Percentiles rank a stretch among this genome's conserved stretches.
phyloP scores from a whole-genome alignment of 2,329 filamentous ascomycete species.

The Tolypocladium guangdongense region DNA sequence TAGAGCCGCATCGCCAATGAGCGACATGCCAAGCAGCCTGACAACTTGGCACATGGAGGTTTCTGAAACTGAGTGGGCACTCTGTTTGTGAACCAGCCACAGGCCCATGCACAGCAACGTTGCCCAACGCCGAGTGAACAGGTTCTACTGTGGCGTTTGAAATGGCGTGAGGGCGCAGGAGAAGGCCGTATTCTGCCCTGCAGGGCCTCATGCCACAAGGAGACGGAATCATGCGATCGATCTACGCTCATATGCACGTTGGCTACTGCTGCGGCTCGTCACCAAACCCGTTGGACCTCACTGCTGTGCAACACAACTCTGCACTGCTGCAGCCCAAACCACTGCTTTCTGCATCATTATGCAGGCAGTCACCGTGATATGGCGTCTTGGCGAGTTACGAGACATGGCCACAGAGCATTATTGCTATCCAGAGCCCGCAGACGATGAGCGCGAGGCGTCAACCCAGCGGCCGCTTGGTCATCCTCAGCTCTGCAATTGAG shows the following conservation, averaged over 20 bases:
- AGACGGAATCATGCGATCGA: not conserved
- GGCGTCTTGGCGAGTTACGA: not conserved
- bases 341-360: not conserved
- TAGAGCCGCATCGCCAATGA: no score
- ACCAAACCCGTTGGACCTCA: not conserved
- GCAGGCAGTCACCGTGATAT: not conserved
- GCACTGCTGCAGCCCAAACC: not conserved
- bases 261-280: not conserved
- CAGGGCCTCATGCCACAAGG: not conserved
- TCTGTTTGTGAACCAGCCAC: not conserved
- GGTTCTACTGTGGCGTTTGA: not conserved
- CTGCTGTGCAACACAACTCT: not conserved
- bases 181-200: not conserved
- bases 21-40: not conserved
- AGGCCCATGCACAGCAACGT: not conserved
- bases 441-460: no score
- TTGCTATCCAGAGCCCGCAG: no score
- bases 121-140: not conserved
- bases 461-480: no score
- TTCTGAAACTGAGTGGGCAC: not conserved
- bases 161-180: not conserved
- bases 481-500: no score
- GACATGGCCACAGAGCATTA: not conserved
- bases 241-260: not conserved
- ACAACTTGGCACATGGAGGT: no score